A percentile compares a stretch with the other conserved stretches of the same genome.
Evolutionary conservation across 2,329 filamentous ascomycete species (phyloP).

Genomic region (Xylariaceae sp.): DNA sequence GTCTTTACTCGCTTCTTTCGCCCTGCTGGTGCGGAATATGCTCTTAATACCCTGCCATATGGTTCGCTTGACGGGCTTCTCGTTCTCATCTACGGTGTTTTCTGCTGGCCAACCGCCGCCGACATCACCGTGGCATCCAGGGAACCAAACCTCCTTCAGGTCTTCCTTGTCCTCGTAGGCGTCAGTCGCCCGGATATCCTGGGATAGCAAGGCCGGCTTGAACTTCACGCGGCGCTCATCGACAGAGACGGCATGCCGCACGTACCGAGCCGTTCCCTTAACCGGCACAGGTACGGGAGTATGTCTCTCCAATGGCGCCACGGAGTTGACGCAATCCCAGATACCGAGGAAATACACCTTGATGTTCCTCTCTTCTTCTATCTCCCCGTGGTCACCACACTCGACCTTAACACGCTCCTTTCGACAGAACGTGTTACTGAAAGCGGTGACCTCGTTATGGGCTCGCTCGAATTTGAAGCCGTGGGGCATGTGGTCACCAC

Average conservation of each 20-base stretch:
- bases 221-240: slow-evolving; percentile 52
- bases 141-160: slow-evolving; percentile 51
- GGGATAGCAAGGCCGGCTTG: slow-evolving; percentile 44
- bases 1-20: slow-evolving; percentile 30
- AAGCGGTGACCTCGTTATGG: slow-evolving; percentile 38
- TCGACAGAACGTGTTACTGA: slow-evolving; percentile 44
- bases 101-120: slow-evolving; percentile 45
- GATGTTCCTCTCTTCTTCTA: slow-evolving; percentile 25
- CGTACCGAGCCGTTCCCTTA: slow-evolving; percentile 38
- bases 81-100: slow-evolving; percentile 21
- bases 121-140: slow-evolving; percentile 48
- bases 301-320: slow-evolving; percentile 38
- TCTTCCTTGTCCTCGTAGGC: slow-evolving; percentile 32
- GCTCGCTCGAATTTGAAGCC: slow-evolving; percentile 32
- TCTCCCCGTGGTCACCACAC: background rate
- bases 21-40: slow-evolving; percentile 33
- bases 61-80: slow-evolving; percentile 22
- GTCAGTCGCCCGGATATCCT: slow-evolving; percentile 32
- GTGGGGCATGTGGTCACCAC: slow-evolving; percentile 17
- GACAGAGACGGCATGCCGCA: slow-evolving; percentile 48
- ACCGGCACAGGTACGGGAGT: slow-evolving; percentile 36
- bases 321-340: slow-evolving; percentile 50
- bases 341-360: slow-evolving; percentile 51
- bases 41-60: slow-evolving; percentile 35
- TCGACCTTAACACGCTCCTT: slow-evolving; percentile 28